Evolutionary conservation across 2,329 filamentous ascomycete species (phyloP).

Genomic region (Talaromyces islandicus): DNA sequence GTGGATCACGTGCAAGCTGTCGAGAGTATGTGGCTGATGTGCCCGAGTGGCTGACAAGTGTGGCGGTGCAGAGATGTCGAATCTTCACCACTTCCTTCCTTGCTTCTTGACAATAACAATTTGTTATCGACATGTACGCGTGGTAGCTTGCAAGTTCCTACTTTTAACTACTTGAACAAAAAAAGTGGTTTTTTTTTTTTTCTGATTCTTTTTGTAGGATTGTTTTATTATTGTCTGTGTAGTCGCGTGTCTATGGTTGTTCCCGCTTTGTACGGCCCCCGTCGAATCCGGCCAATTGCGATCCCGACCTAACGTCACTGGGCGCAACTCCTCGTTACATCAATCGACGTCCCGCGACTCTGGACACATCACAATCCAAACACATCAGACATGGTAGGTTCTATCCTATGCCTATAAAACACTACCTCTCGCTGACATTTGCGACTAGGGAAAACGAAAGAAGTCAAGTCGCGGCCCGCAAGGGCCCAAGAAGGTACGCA

Average conservation of each 20-base stretch:
- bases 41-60: background rate
- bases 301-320: background rate
- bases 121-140: background rate
- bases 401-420: too few relatives aligned
- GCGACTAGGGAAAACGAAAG: conserved; percentile 78
- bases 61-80: background rate
- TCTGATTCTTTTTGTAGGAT: too few relatives aligned
- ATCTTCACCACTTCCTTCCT: background rate
- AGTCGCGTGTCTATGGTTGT: too few relatives aligned
- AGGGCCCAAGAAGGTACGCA: conserved; percentile 70
- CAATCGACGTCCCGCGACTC: background rate
- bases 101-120: background rate
- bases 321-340: background rate
- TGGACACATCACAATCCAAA: background rate
- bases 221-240: too few relatives aligned
- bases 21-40: background rate
- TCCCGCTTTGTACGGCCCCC: background rate
- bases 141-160: too few relatives aligned
- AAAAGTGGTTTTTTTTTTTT: too few relatives aligned
- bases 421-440: background rate
- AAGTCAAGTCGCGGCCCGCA: conserved; percentile 73
- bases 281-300: background rate
- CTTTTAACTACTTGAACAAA: too few relatives aligned
- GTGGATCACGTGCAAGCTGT: background rate
- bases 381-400: background rate